Conservation (phyloP, 2,329 filamentous ascomycete species). For the Xylaria polymorpha region DNA sequence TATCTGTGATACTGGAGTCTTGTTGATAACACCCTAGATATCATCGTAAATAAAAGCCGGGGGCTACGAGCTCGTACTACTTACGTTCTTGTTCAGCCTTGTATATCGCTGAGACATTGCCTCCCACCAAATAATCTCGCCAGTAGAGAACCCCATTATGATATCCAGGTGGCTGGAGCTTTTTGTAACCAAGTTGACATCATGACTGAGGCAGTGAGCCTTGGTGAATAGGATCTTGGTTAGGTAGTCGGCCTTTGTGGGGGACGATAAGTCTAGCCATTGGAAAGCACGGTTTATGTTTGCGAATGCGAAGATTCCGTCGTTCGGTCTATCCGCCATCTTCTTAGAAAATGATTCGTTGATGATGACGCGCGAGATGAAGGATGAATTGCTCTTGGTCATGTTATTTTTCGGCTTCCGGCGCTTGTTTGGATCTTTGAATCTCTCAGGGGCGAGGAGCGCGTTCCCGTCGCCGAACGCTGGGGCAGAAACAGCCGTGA, state of each 20-base stretch:
- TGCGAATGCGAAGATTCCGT: conserved; percentile 89
- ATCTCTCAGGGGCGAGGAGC: conserved; percentile 70
- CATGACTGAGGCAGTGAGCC: conserved; percentile 93
- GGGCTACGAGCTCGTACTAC: conserved; percentile 42
- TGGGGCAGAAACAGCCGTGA: conserved; percentile 63
- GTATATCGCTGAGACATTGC: conserved; percentile 96
- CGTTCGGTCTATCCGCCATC: conserved; percentile 78
- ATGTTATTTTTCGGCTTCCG: conserved; percentile 98
- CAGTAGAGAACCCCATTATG: conserved; percentile 94
- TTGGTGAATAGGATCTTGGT: conserved; percentile 98
- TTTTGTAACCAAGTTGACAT: conserved; percentile 88
- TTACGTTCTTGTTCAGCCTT: conserved; percentile 92
- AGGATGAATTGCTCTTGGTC: conserved; percentile 97
- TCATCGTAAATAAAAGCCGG: conserved; percentile 19
- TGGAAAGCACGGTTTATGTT: conserved; percentile 97
- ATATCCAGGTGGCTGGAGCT: conserved; percentile 84
- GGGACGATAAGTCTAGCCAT: conserved; percentile 89
- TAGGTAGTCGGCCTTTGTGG: conserved; percentile 84
- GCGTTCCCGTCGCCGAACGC: conserved; percentile 90
- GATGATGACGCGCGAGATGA: conserved; percentile 94
- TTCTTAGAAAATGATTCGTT: conserved; percentile 85
- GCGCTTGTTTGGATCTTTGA: conserved; percentile 81
- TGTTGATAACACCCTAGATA: conserved; percentile 83
- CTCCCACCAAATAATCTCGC: conserved; percentile 99
- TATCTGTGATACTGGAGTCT: conserved; percentile 85